phyloP scores from a whole-genome alignment of 2,329 filamentous ascomycete species.

The Coniochaeta sp. region DNA sequence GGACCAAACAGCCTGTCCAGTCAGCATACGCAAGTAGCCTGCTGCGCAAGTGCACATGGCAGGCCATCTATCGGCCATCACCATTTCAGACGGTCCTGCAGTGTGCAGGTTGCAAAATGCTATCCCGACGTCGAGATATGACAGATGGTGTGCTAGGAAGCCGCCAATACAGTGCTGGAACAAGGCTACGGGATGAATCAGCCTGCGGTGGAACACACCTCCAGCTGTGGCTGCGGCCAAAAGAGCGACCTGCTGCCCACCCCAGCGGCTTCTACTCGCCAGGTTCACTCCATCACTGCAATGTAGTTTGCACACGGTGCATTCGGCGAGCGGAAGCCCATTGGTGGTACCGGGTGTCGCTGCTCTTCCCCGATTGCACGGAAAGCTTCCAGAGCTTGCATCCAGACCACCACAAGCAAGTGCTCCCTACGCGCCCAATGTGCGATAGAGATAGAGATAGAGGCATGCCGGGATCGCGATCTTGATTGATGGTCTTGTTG shows the following conservation, averaged over 20 bases:
- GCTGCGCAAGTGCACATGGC: slow-evolving; percentile 25
- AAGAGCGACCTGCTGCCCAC: slow-evolving; percentile 22
- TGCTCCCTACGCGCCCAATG: slow-evolving; percentile 45
- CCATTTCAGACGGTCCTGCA: slow-evolving; percentile 4
- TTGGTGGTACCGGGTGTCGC: slow-evolving; percentile 24
- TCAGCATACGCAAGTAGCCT: slow-evolving; percentile 22
- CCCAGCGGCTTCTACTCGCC: background rate
- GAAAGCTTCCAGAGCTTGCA: slow-evolving; percentile 11
- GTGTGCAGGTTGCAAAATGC: background rate
- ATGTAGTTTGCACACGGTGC: no score
- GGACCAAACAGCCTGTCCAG: slow-evolving; percentile 30
- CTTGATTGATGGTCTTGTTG: background rate
- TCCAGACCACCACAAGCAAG: slow-evolving; percentile 34
- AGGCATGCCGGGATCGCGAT: slow-evolving; percentile 30
- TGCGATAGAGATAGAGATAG: slow-evolving; percentile 13
- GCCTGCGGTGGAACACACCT: slow-evolving; percentile 22
- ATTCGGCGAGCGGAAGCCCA: slow-evolving; percentile 19
- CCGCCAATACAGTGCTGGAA: slow-evolving; percentile 13
- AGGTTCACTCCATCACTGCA: background rate
- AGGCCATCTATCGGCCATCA: slow-evolving; percentile 9
- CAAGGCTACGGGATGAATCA: slow-evolving; percentile 17
- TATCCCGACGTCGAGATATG: background rate
- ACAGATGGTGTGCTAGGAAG: background rate
- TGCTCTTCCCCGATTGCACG: slow-evolving; percentile 41
- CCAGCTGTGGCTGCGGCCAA: slow-evolving; percentile 21